Evolutionary conservation across 805 yeast genomes (phyloP), one percentile per base, ranked within the genome.

Genomic region (Clavispora phyllophila): DNA sequence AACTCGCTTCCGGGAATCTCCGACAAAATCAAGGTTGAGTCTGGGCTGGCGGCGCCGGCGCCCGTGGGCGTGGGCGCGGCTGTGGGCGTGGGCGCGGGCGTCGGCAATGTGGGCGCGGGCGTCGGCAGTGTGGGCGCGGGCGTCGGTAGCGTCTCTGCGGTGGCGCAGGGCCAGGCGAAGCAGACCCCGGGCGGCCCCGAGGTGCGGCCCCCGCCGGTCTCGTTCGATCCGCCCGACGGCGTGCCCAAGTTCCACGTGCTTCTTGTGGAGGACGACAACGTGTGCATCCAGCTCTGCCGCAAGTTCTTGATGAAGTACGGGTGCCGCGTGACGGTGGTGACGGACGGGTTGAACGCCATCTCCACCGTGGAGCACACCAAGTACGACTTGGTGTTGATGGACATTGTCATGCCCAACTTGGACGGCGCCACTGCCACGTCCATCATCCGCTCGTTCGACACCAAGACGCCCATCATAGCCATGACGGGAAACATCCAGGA

Each of bases 361-460:
- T 76, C 81, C 26, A 83, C 81, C 0, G 77, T 85, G 24, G 90
- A 83, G 57, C 78, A 79, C 39, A 77, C 78, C 27, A 77, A 82
- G 52, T 86, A 81, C 55, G 95, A 84, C 62, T 66, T 86, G 45
- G 91, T 86, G 1, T 61, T 86, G 35, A 86, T 86, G 95, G 95
- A 86, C 64, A 86, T 86, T 40, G 91, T 86, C 18, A 86, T 86
- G 93, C 95, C 95, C 10, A 85, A 84, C 58, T 63, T 86, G 53
- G 88, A 87, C 67, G 88, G 96, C 55, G 89, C 90, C 17, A 82
- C 95, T 2, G 96, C 96, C 1, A 85, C 96, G 1, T 84, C 91
- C 32, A 80, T 91, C 35, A 88, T 93, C 37, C 74, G 98, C 52
- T 80, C 84, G 15, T 87, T 87, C 58, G 95, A 89, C 61, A 78